Conservation (phyloP, 108 stramenopile species). For the Cylindrotheca closterium region DNA sequence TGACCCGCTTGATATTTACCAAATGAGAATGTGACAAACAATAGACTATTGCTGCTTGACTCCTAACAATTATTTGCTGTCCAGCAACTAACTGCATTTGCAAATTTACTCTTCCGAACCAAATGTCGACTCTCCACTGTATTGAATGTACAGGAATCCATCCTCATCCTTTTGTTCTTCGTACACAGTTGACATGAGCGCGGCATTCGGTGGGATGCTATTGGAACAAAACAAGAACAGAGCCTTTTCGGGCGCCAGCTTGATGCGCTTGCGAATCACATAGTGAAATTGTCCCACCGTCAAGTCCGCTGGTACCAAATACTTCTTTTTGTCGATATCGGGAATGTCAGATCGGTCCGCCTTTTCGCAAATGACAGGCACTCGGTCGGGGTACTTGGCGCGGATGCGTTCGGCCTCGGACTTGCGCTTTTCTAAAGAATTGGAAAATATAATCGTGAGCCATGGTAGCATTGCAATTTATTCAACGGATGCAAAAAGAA, state of each 20-base stretch:
- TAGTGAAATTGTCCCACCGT: conserved; percentile 98
- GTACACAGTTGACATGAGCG: conserved; percentile 96
- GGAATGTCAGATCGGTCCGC: conserved; percentile 95
- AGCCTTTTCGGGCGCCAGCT: conserved; percentile 90
- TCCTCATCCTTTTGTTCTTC: conserved; percentile 96
- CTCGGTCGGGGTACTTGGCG: conserved; percentile 96
- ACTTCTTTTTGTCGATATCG: conserved; percentile 99
- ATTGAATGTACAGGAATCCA: conserved; percentile 98
- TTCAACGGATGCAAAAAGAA: too few relatives aligned
- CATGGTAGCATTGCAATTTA: too few relatives aligned
- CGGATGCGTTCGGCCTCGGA: conserved; percentile 91
- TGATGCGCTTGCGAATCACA: conserved; percentile 98
- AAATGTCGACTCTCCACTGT: conserved; percentile 98
- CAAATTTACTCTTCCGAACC: conserved; percentile 40
- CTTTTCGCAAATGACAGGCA: conserved; percentile 99
- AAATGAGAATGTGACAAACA: too few relatives aligned
- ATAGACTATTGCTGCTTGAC: too few relatives aligned
- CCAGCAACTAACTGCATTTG: too few relatives aligned
- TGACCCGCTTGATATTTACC: too few relatives aligned
- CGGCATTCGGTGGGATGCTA: conserved; percentile 89
- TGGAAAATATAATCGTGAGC: too few relatives aligned
- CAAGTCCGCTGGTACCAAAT: conserved; percentile 94
- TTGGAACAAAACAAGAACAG: conserved; percentile 88
- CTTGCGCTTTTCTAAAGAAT: conserved; percentile 77
- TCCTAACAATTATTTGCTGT: too few relatives aligned